Evolutionary conservation across 179 eudicot genomes (phyloP), one percentile per base, ranked within the genome.

Genomic region (Beta macrorhiza): DNA sequence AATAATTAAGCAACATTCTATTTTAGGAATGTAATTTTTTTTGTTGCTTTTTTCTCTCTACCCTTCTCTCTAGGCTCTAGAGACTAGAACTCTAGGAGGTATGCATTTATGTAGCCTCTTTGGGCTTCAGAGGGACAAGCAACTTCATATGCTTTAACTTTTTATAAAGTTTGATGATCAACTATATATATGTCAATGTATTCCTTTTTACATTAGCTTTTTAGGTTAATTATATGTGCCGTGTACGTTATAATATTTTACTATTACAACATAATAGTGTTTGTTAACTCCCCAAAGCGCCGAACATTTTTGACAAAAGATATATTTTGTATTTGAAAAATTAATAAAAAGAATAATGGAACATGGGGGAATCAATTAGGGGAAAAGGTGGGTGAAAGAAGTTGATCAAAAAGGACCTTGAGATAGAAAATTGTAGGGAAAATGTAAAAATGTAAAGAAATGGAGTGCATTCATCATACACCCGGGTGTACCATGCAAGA

Each of bases 1-100:
- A 74, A 67, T 79, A 16, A 75, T 58, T 44, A n/a, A 72, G 32
- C 37, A 79, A 58, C 79, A 75, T 83, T 71, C 77, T 83, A 25
- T 74, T 61, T 74, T 83, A 42, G 74, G 82, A 17, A 73, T 22
- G 72, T 9, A n/a, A 32, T n/a, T 32, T 29, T 44, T 22, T 13
- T 17, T 42, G 5, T 14, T 11, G 17, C 20, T n/a, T n/a, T 62
- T 12, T 77, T 37, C 42, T 37, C 42, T 37, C 42, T 37, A 37
- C 32, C 1, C 42, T 6, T 63, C 32, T 51, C 58, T 13, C 2
- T 62, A 32, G 61, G 51, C n/a, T 52, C 49, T 45, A 51, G 29
- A 78, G 42, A 37, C 42, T 37, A 37, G 3, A 37, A 37, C 42
- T 37, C 42, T 37, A 37, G 42, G 3, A 78, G 32, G 25, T 42